These are phyloP conservation scores for Meira nashicola DNA, from an alignment of 1,284 basidiomycete species.

Conservation along the genomic window DNA sequence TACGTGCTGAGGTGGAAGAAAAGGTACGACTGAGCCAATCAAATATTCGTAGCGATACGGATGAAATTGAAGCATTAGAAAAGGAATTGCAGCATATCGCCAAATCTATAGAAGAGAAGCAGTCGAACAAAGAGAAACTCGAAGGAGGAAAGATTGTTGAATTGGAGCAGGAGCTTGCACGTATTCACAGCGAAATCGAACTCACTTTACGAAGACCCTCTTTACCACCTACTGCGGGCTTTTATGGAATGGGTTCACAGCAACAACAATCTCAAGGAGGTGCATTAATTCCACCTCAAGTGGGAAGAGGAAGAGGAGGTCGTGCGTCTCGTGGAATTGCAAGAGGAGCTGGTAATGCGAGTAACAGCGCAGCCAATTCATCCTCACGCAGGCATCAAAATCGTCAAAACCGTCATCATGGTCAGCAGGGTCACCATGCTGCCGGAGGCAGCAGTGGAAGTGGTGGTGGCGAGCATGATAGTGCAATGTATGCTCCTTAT, in stretches of 20 bases:
- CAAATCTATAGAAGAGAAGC: slow-evolving; percentile 23
- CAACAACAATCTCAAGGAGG: not conserved
- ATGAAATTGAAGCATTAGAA: slow-evolving; percentile 12
- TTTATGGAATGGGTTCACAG: not conserved
- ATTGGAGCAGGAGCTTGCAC: slow-evolving; percentile 25
- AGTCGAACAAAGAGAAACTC: slow-evolving; percentile 22
- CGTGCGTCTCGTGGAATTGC: not conserved
- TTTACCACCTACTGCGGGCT: not conserved
- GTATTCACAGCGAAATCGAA: slow-evolving; percentile 16
- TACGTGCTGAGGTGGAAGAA: not conserved
- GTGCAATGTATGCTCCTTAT: not conserved
- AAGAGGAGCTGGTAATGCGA: not conserved
- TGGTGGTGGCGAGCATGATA: not conserved
- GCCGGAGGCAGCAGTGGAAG: not conserved
- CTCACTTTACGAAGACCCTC: slow-evolving; percentile 17
- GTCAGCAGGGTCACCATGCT: not conserved
- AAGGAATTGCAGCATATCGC: slow-evolving; percentile 21
- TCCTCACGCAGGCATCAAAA: not conserved
- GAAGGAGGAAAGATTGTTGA: slow-evolving; percentile 25
- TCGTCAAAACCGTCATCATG: not conserved
- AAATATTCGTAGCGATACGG: not conserved
- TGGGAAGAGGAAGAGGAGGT: not conserved
- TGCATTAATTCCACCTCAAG: not conserved
- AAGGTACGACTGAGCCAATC: not conserved
- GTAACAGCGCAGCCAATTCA: not conserved